Conservation (phyloP, 2,329 filamentous ascomycete species). For the Fusarium burgessii region DNA sequence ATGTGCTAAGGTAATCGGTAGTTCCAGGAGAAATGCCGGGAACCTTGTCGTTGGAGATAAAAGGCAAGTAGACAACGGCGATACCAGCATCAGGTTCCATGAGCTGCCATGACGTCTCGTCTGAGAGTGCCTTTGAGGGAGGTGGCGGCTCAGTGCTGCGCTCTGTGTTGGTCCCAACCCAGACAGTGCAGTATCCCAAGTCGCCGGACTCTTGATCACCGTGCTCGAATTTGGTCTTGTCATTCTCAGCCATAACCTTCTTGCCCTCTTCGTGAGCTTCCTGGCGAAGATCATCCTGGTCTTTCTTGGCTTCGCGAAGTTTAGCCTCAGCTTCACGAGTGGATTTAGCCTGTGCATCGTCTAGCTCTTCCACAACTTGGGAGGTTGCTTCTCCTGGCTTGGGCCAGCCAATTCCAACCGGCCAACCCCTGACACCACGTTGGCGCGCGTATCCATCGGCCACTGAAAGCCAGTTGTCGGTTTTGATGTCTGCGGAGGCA, state of each 20-base stretch:
- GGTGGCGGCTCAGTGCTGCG: constrained; percentile 67
- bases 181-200: constrained; percentile 92
- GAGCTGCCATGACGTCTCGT: constrained; percentile 73
- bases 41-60: constrained; percentile 84
- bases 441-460: constrained; percentile 93
- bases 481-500: constrained; percentile 90
- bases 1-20: constrained; percentile 91
- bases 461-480: constrained; percentile 96
- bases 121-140: constrained; percentile 65
- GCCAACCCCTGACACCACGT: constrained; percentile 93
- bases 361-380: constrained; percentile 73
- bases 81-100: constrained; percentile 85
- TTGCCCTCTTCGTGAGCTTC: constrained; percentile 44
- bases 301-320: constrained; percentile 68
- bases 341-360: constrained; percentile 71
- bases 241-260: constrained; percentile 42
- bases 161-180: constrained; percentile 89
- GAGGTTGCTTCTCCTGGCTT: constrained; percentile 68
- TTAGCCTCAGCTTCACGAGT: constrained; percentile 72
- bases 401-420: constrained; percentile 94
- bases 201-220: constrained; percentile 65
- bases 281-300: constrained; percentile 53
- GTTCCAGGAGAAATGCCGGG: constrained; percentile 84
- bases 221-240: constrained; percentile 55
- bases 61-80: constrained; percentile 89